A percentile compares a stretch with the other conserved stretches of the same genome.
Conservation (phyloP, 768 basidiomycete species). For the Piloderma croceum region DNA sequence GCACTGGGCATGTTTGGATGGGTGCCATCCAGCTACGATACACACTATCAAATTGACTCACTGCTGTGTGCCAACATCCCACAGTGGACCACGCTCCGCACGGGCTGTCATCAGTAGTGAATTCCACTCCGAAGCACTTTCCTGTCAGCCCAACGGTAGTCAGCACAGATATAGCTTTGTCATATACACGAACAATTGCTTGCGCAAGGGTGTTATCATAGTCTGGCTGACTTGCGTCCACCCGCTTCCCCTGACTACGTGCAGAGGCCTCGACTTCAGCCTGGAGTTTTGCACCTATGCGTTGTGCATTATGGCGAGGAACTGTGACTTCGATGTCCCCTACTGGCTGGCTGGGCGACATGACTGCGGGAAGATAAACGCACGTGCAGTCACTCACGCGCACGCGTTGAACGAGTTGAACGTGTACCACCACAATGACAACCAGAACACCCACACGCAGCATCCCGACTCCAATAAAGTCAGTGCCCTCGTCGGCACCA, state of each 20-base stretch:
- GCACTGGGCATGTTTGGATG: not conserved
- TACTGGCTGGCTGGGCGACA: conserved; percentile 58
- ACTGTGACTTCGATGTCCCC: conserved; percentile 58
- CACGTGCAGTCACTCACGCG: too few relatives aligned
- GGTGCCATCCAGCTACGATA: too few relatives aligned
- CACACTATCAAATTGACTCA: too few relatives aligned
- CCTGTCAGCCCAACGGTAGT: conserved; percentile 39
- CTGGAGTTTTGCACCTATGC: conserved; percentile 58
- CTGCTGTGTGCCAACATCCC: conserved; percentile 86
- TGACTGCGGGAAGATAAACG: conserved; percentile 18
- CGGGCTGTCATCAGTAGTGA: conserved; percentile 72
- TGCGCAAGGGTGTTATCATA: conserved; percentile 42
- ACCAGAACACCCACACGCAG: too few relatives aligned
- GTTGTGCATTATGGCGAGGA: conserved; percentile 71
- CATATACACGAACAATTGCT: conserved; percentile 68
- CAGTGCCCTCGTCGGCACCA: conserved; percentile 28
- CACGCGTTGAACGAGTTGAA: too few relatives aligned
- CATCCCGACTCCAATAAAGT: conserved; percentile 7
- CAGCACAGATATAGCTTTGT: not conserved
- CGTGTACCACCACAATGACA: too few relatives aligned
- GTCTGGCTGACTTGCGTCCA: conserved; percentile 62
- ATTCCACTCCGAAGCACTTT: conserved; percentile 84
- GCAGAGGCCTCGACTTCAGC: conserved; percentile 55
- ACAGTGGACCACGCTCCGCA: conserved; percentile 79
- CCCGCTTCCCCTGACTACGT: conserved; percentile 40